These are phyloP conservation scores for Sedum album DNA, from an alignment of 164 flowering plant species.

Conservation along the genomic window DNA sequence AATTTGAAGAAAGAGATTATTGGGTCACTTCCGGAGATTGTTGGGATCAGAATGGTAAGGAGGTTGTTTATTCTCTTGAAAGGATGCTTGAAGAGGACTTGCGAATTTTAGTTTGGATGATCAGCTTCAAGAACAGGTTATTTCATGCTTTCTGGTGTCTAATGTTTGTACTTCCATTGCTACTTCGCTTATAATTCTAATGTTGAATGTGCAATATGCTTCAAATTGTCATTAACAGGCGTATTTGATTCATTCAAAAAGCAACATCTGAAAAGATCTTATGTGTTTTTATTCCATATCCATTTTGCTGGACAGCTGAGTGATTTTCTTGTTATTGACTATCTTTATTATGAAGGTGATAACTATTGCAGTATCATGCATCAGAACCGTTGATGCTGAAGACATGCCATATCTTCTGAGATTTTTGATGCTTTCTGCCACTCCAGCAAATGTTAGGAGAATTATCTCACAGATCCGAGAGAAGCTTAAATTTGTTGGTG, in stretches of 20 bases:
- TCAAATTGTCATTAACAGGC: neutral
- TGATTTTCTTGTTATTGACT: neutral
- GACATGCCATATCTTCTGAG: constrained; percentile 70
- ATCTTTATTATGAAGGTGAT: constrained; percentile 36
- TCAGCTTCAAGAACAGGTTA: constrained; percentile 58
- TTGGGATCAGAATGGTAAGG: constrained; percentile 52
- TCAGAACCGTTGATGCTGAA: constrained; percentile 56
- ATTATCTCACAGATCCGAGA: constrained; percentile 62
- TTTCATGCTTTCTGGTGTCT: neutral
- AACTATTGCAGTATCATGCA: constrained; percentile 61
- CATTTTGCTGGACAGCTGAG: neutral
- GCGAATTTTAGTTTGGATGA: constrained; percentile 65
- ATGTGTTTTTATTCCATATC: neutral
- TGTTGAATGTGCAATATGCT: neutral
- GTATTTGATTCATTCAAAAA: neutral
- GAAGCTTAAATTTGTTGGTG: constrained; percentile 51
- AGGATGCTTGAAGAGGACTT: constrained; percentile 70
- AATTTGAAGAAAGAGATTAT: constrained; percentile 76
- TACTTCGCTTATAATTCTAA: neutral
- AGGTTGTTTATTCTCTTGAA: constrained; percentile 45
- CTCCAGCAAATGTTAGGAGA: constrained; percentile 44
- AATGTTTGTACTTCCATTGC: neutral
- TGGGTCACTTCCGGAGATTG: constrained; percentile 78
- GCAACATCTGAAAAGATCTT: neutral
- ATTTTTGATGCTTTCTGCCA: constrained; percentile 64